Evolutionary conservation across 2,329 filamentous ascomycete species (phyloP).

Genomic region (Colletotrichum ledebouriae): DNA sequence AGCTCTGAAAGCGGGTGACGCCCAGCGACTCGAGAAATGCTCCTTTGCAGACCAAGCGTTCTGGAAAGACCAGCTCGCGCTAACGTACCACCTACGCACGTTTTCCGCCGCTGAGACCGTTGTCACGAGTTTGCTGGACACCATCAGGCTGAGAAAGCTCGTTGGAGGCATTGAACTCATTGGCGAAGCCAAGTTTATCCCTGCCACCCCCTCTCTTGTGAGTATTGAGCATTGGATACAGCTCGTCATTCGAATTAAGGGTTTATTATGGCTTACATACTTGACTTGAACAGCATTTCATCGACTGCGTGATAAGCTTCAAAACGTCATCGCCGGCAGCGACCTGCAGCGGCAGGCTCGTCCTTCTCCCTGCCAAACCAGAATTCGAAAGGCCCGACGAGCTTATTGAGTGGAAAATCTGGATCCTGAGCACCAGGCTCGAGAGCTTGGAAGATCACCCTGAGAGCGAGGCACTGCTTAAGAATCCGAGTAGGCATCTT

Average conservation of each 20-base stretch:
- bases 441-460: slow-evolving; percentile 45
- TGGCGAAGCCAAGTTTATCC: slow-evolving; percentile 21
- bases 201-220: slow-evolving; percentile 13
- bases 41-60: slow-evolving; percentile 18
- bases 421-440: slow-evolving; percentile 50
- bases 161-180: slow-evolving; percentile 13
- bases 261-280: not conserved
- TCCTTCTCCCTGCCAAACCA: slow-evolving; percentile 48
- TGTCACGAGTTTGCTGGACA: slow-evolving; percentile 5
- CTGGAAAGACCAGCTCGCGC: slow-evolving; percentile 34
- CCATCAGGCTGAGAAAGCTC: not conserved
- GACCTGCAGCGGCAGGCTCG: slow-evolving; percentile 49
- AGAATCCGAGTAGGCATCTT: slow-evolving; percentile 42
- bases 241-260: not conserved
- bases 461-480: slow-evolving; percentile 48
- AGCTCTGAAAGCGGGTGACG: slow-evolving; percentile 4
- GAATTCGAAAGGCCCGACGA: not conserved
- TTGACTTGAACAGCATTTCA: slow-evolving; percentile 12
- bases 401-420: slow-evolving; percentile 51
- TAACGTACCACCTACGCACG: slow-evolving; percentile 35
- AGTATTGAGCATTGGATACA: not conserved
- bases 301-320: slow-evolving; percentile 47
- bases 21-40: not conserved
- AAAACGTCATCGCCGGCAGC: slow-evolving; percentile 49
- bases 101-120: slow-evolving; percentile 1